Percentiles rank a stretch among this genome's conserved stretches.
phyloP scores from a whole-genome alignment of 1,284 basidiomycete genomes.

The Heliocybe sulcata region DNA sequence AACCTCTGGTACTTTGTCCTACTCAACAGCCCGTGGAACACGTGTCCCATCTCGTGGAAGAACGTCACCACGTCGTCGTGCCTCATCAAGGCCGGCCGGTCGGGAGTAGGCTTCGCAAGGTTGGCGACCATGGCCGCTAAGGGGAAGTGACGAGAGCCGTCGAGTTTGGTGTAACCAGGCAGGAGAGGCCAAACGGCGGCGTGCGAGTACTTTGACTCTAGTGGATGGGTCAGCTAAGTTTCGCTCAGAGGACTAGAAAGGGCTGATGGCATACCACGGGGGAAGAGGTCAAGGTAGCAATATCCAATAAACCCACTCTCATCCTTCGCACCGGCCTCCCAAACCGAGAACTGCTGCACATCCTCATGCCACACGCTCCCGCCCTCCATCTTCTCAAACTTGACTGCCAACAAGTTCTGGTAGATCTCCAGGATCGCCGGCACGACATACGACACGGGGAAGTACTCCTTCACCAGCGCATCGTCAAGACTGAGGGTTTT shows the following conservation, averaged over 20 bases:
- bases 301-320: constrained; percentile 69
- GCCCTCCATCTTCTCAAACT: constrained; percentile 56
- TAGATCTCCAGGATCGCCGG: constrained; percentile 77
- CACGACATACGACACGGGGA: constrained; percentile 77
- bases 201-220: constrained; percentile 77
- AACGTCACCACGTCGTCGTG: constrained; percentile 78
- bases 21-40: constrained; percentile 77
- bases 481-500: constrained; percentile 64
- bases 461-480: constrained; percentile 76
- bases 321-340: constrained; percentile 69
- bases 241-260: background rate
- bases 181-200: constrained; percentile 80
- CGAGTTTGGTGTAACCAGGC: constrained; percentile 44
- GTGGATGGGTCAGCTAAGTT: background rate
- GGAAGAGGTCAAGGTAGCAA: constrained; percentile 84
- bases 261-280: constrained; percentile 46
- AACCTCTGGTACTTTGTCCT: constrained; percentile 68
- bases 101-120: constrained; percentile 74
- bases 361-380: constrained; percentile 69
- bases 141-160: constrained; percentile 64
- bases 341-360: constrained; percentile 74
- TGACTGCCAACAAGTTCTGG: constrained; percentile 69
- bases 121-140: constrained; percentile 82
- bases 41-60: constrained; percentile 84
- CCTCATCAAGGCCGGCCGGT: constrained; percentile 76